Evolutionary conservation across 371 early-diverging fungal genomes (phyloP).

Genomic region (Mucor circinelloides): DNA sequence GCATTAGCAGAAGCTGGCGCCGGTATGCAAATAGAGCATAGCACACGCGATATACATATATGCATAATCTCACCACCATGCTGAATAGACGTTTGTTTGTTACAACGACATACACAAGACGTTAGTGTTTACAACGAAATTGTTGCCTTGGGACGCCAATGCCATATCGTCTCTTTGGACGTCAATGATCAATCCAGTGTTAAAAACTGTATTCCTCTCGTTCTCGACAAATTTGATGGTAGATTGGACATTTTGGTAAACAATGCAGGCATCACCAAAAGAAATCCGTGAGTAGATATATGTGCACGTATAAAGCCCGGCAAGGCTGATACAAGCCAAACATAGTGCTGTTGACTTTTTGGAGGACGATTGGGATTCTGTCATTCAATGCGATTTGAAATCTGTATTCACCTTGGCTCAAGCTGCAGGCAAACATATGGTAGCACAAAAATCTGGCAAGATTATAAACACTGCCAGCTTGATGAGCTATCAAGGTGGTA

Average conservation of each 20-base stretch:
- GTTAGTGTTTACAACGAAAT: constrained; percentile 24
- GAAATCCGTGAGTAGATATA: constrained; percentile 19
- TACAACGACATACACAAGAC: constrained; percentile 30
- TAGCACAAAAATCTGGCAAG: constrained; percentile 26
- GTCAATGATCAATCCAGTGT: constrained; percentile 19
- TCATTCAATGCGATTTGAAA: constrained; percentile 38
- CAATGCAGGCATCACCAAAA: constrained; percentile 13
- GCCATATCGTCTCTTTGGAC: constrained; percentile 31
- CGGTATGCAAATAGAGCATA: constrained; percentile 15
- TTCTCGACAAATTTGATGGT: constrained; percentile 19
- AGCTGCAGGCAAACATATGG: constrained; percentile 31
- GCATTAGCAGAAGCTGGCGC: constrained; percentile 40
- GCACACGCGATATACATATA: background rate
- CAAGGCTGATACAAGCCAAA: background rate
- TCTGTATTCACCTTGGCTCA: constrained; percentile 34
- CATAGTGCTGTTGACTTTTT: constrained; percentile 30
- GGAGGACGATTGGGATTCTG: constrained; percentile 36
- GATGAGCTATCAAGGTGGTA: constrained; percentile 35
- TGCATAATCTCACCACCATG: background rate
- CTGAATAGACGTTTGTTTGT: constrained; percentile 27
- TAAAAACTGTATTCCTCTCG: constrained; percentile 17
- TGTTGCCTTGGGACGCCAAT: constrained; percentile 26
- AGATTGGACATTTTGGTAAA: constrained; percentile 37
- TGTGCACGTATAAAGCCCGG: background rate
- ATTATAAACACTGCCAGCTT: constrained; percentile 37